Conservation (phyloP, 352 stramenopile genomes). For the Pythium volutum region DNA sequence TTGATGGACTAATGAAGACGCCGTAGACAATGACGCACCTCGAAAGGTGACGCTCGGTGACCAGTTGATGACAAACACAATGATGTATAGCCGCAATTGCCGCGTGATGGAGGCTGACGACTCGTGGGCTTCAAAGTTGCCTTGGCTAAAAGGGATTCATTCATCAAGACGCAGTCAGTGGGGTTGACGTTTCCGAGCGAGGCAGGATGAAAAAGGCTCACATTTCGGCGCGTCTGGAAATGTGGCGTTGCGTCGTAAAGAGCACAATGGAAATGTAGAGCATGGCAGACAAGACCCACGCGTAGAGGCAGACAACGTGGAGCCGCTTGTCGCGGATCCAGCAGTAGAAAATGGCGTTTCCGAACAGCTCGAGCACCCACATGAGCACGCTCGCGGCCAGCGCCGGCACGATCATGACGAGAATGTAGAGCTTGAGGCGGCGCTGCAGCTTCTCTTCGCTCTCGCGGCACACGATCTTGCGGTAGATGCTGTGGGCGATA, state of each 20-base stretch:
- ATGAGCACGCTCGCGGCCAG: slow-evolving; percentile 33
- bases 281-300: slow-evolving; percentile 59
- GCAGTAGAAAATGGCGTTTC: slow-evolving; percentile 73
- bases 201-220: not conserved
- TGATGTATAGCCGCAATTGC: slow-evolving; percentile 70
- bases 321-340: slow-evolving; percentile 50
- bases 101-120: slow-evolving; percentile 58
- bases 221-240: slow-evolving; percentile 34
- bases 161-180: no score
- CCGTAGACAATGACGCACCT: slow-evolving; percentile 29
- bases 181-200: no score
- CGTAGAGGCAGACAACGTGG: slow-evolving; percentile 60
- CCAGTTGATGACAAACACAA: slow-evolving; percentile 69
- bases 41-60: slow-evolving; percentile 58
- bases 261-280: slow-evolving; percentile 69
- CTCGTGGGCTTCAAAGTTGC: slow-evolving; percentile 63
- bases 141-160: slow-evolving; percentile 29
- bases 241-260: slow-evolving; percentile 55
- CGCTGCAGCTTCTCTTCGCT: slow-evolving; percentile 57
- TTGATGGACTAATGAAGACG: not conserved
- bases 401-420: slow-evolving; percentile 42
- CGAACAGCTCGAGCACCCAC: slow-evolving; percentile 23
- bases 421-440: slow-evolving; percentile 57
- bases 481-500: slow-evolving; percentile 70
- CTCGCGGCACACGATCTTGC: slow-evolving; percentile 64